Evolutionary conservation across 1,284 basidiomycete species (phyloP).

Genomic region (Afroboletus lepidellus): DNA sequence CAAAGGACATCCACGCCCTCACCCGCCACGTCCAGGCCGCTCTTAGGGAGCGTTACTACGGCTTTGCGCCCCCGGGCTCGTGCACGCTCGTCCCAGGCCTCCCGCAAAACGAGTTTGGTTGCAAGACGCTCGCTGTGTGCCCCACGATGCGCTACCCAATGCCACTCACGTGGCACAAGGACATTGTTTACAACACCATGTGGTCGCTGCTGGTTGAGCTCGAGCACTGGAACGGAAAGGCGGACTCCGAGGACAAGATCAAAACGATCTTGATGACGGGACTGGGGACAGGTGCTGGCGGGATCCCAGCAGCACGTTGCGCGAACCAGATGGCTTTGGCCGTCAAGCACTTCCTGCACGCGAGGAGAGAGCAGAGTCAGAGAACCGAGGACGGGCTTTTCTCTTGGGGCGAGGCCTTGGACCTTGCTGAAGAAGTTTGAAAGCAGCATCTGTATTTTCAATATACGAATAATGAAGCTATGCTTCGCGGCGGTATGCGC

Average conservation of each 20-base stretch:
- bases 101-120: background rate
- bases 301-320: background rate
- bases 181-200: conserved; percentile 8
- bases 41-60: background rate
- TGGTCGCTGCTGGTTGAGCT: conserved; percentile 5
- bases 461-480: too few species aligned
- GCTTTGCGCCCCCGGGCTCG: conserved; percentile 4
- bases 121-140: conserved; percentile 1
- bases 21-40: conserved; percentile 2
- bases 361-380: background rate
- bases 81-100: conserved; percentile 2
- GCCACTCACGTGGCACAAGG: conserved; percentile 1
- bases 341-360: conserved; percentile 7
- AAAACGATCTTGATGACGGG: conserved; percentile 1
- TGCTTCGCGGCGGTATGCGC: too few species aligned
- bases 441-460: background rate
- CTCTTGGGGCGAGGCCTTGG: conserved; percentile 6
- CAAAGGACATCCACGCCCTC: background rate
- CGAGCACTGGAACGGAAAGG: background rate
- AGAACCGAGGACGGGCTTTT: background rate
- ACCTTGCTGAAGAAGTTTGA: conserved; percentile 1
- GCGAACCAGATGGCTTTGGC: conserved; percentile 11
- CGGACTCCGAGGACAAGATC: background rate
- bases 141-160: conserved; percentile 7
- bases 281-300: background rate